phyloP scores from a whole-genome alignment of 129 eudicot genomes.

The Silybum marianum region DNA sequence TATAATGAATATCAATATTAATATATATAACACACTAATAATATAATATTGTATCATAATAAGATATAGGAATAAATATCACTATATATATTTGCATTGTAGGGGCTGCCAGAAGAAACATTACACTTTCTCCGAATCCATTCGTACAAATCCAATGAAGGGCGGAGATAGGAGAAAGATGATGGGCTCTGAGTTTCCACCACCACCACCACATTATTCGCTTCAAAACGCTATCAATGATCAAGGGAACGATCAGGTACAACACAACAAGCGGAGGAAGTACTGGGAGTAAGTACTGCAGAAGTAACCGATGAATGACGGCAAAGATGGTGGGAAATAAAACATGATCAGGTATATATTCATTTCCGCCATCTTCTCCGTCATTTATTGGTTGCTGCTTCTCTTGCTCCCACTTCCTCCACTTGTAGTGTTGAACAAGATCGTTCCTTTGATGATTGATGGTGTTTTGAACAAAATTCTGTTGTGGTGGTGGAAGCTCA shows the following conservation, averaged over 20 bases:
- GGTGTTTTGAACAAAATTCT: neutral
- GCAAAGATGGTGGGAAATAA: constrained; percentile 15
- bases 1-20: no score
- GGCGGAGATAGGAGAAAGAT: neutral
- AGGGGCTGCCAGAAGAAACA: neutral
- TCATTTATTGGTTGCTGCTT: constrained; percentile 12
- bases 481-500: neutral
- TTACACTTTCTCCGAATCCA: neutral
- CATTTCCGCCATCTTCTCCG: constrained; percentile 18
- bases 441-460: neutral
- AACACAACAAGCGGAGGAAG: neutral
- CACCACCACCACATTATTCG: neutral
- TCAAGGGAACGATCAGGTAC: neutral
- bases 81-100: no score
- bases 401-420: neutral
- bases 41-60: no score
- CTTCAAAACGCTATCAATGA: neutral
- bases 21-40: no score
- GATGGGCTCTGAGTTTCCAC: neutral
- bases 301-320: constrained; percentile 7
- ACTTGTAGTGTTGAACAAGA: neutral
- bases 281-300: neutral
- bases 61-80: no score
- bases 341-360: no score
- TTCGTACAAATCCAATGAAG: neutral